Percentiles rank a stretch among this genome's conserved stretches.
Conservation (phyloP, 179 eudicot genomes). For the Kewa caespitosa region DNA sequence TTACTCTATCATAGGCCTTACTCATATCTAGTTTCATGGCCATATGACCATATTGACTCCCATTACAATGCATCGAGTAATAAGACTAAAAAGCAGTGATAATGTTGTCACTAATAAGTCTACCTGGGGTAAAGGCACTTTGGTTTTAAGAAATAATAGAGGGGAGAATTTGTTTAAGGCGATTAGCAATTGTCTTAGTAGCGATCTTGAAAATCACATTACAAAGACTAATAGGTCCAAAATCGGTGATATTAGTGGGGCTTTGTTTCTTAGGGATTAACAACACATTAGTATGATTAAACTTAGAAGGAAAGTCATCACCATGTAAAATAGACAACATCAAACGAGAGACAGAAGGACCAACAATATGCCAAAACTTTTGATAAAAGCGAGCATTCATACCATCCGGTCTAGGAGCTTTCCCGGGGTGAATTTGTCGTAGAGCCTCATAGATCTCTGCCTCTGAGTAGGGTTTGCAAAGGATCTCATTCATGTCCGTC, state of each 20-base stretch:
- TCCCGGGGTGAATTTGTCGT: neutral
- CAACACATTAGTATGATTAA: slow-evolving; percentile 1
- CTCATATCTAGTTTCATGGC: neutral
- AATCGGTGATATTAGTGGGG: neutral
- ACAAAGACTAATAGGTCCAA: slow-evolving; percentile 7
- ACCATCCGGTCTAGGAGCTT: slow-evolving; percentile 6
- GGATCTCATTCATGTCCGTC: neutral
- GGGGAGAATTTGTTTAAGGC: neutral
- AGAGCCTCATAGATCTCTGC: neutral
- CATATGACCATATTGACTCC: neutral
- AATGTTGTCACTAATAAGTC: neutral
- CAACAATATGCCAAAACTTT: neutral
- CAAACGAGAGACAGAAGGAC: neutral
- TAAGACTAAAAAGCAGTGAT: neutral
- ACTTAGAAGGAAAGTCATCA: neutral
- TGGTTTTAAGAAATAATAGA: neutral
- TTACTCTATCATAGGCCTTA: neutral
- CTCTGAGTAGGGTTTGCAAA: neutral
- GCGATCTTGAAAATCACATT: neutral
- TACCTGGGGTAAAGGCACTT: slow-evolving; percentile 1
- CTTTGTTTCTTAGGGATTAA: neutral
- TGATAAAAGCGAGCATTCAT: slow-evolving; percentile 6
- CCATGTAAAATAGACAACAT: neutral
- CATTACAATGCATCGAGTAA: neutral
- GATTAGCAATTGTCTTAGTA: neutral